These are phyloP conservation scores for Boletellus sp. DNA, from an alignment of 768 basidiomycete genomes.

Conservation along the genomic window DNA sequence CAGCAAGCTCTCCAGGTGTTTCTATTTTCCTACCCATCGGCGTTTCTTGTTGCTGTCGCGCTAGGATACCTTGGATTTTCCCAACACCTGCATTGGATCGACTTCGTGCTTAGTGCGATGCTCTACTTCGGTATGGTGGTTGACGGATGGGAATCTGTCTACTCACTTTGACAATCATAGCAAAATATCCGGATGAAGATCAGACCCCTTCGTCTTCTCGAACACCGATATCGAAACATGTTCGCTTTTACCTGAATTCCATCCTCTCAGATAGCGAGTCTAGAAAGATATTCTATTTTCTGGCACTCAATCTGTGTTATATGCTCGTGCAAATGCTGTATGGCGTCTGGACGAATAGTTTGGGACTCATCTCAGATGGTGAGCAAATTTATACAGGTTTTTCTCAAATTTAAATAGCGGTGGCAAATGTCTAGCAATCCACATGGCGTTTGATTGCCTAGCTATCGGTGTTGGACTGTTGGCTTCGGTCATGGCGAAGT, in stretches of 20 bases:
- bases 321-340: slow-evolving; percentile 98
- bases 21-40: slow-evolving; percentile 53
- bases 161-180: slow-evolving; percentile 30
- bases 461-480: slow-evolving; percentile 94
- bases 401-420: slow-evolving; percentile 2
- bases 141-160: not conserved
- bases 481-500: slow-evolving; percentile 96
- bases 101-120: slow-evolving; percentile 52
- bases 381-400: slow-evolving; percentile 19
- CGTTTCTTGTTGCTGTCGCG: slow-evolving; percentile 45
- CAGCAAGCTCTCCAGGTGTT: slow-evolving; percentile 55
- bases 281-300: slow-evolving; percentile 94
- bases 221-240: slow-evolving; percentile 51
- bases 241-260: slow-evolving; percentile 78
- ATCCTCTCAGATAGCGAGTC: slow-evolving; percentile 91
- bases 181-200: slow-evolving; percentile 48
- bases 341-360: slow-evolving; percentile 95
- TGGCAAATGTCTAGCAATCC: slow-evolving; percentile 66
- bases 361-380: slow-evolving; percentile 98
- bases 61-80: slow-evolving; percentile 63
- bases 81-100: slow-evolving; percentile 55
- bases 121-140: slow-evolving; percentile 59
- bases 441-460: slow-evolving; percentile 99
- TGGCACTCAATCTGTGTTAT: slow-evolving; percentile 89
- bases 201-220: slow-evolving; percentile 41